Base-by-base conservation (phyloP, 2,329 filamentous ascomycete genomes). In the Keithomyces neogunnii region DNA sequence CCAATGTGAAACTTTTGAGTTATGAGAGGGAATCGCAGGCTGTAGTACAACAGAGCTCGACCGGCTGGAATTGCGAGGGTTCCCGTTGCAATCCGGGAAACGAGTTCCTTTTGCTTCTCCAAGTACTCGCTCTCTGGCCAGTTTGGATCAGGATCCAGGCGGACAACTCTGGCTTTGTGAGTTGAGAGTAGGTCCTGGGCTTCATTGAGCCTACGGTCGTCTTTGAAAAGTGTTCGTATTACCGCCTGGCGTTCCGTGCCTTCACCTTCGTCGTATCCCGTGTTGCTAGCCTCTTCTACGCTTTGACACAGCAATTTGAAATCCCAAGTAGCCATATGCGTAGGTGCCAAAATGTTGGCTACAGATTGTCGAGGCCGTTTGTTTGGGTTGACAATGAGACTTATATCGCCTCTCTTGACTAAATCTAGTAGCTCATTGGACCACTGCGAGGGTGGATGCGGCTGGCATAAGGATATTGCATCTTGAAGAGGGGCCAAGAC, bases 1-100 rank as follows among this genome's bases (percentile, higher is more conserved):
- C 87, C 81, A 44, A 96, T 86, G 11, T 86, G 84, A 59, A 95
- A 89, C 62, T 91, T 95, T 65, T 99, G 93, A 0, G 93, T 99
- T 48, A 97, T 75, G 13, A 99, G 74, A 9, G 95, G 95, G 52
- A 88, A 86, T 36, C 91, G 86, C 50, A 92, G 83, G 59, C 89
- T 88, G 67, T 89, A 99, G 64, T 92, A 88, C 51, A 97, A 74
- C 68, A 99, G 82, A 2, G 86, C 91, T 55, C 91, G 84, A 2
- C 95, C 95, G 5, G 89, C 80, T 1, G 93, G 89, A 49, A 96
- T 86, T 2, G 93, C 91, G 53, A 97, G 76, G 11, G 92, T 97
- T 53, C 93, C 84, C 45, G 87, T 81, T 40, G 92, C 93, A 38
- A 96, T 81, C 62, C 86, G 85, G 53, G 93, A 88, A 52, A 93